Evolutionary conservation across 1,284 basidiomycete species (phyloP).

Genomic region (Puccinia horiana): DNA sequence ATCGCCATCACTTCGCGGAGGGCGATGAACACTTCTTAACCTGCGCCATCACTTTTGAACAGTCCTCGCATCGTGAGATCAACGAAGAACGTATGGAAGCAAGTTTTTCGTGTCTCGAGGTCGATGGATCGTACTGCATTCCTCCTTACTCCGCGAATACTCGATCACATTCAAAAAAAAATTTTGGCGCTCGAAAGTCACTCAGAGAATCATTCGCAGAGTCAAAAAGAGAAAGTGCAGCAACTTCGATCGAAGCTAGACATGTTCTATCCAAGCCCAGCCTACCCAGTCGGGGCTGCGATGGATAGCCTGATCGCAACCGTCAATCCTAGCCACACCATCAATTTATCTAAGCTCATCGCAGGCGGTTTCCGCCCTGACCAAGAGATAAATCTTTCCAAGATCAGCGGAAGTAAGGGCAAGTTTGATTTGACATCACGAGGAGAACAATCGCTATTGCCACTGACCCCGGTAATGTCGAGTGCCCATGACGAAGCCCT

Average conservation of each 20-base stretch:
- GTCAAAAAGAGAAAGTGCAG: neutral
- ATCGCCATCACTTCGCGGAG: neutral
- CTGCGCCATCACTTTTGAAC: neutral
- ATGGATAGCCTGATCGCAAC: neutral
- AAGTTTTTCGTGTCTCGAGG: neutral
- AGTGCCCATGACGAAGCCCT: neutral
- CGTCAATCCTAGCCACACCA: neutral
- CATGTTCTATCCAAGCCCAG: neutral
- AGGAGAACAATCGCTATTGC: neutral
- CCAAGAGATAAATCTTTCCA: neutral
- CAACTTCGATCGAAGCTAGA: slow-evolving; percentile 17
- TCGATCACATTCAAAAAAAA: neutral
- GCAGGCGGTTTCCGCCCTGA: neutral
- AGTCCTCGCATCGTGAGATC: neutral
- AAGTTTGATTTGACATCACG: neutral
- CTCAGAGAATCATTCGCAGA: neutral
- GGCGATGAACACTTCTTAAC: neutral
- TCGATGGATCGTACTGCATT: neutral
- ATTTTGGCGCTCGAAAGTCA: neutral
- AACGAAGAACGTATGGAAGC: neutral
- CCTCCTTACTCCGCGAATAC: neutral
- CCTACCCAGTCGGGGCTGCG: neutral
- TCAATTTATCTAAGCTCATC: neutral
- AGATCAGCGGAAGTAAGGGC: neutral
- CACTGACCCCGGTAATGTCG: too few relatives aligned